phyloP scores from a whole-genome alignment of 2,329 filamentous ascomycete species.

The Aspergillus viridinutans region DNA sequence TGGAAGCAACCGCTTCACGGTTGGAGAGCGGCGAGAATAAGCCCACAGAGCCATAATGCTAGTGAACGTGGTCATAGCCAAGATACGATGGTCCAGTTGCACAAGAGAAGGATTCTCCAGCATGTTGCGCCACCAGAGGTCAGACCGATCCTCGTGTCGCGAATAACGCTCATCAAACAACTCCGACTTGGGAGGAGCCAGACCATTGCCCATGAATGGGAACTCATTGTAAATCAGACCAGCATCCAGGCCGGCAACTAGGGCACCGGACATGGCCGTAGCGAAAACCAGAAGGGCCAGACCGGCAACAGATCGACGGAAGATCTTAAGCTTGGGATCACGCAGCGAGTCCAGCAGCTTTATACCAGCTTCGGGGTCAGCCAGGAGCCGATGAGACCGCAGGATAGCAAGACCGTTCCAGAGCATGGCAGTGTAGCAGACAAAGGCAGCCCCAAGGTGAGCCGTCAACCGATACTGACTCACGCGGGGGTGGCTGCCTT shows the following conservation, averaged over 20 bases:
- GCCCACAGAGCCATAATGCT: slow-evolving; percentile 73
- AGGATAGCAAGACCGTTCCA: slow-evolving; percentile 81
- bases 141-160: slow-evolving; percentile 69
- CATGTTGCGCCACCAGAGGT: slow-evolving; percentile 96
- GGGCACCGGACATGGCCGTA: slow-evolving; percentile 87
- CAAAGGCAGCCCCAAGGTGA: slow-evolving; percentile 84
- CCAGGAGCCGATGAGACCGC: slow-evolving; percentile 68
- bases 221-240: slow-evolving; percentile 99
- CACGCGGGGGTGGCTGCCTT: slow-evolving; percentile 84
- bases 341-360: slow-evolving; percentile 59
- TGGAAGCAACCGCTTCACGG: slow-evolving; percentile 57
- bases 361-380: slow-evolving; percentile 60
- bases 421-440: slow-evolving; percentile 93
- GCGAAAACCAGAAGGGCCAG: slow-evolving; percentile 74
- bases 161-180: slow-evolving; percentile 84
- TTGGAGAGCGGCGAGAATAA: slow-evolving; percentile 67
- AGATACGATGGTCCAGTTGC: slow-evolving; percentile 89
- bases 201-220: slow-evolving; percentile 83
- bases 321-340: slow-evolving; percentile 63
- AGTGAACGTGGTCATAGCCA: slow-evolving; percentile 84
- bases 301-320: slow-evolving; percentile 68
- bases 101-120: slow-evolving; percentile 95
- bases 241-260: slow-evolving; percentile 92
- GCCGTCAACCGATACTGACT: slow-evolving; percentile 89
- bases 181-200: slow-evolving; percentile 76